These are phyloP conservation scores for Nymphaea thermarum DNA, from an alignment of 164 flowering plant species.

Conservation along the genomic window DNA sequence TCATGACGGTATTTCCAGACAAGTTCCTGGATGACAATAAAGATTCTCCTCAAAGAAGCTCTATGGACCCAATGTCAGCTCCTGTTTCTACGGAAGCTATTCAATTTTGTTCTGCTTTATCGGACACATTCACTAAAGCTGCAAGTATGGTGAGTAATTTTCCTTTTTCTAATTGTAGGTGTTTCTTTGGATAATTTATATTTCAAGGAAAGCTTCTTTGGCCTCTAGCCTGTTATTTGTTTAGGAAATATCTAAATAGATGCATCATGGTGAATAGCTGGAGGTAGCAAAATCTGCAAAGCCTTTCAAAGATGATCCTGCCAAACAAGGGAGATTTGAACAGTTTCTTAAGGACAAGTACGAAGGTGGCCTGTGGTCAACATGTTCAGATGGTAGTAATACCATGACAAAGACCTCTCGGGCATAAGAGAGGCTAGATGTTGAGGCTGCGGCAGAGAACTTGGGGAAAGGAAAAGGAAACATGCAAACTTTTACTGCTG, in stretches of 20 bases:
- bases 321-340: conserved; percentile 88
- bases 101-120: conserved; percentile 47
- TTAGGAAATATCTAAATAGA: too few species aligned
- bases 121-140: conserved; percentile 81
- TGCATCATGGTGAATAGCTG: conserved; percentile 9
- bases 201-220: background rate
- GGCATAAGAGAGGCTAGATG: conserved; percentile 90
- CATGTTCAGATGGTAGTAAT: conserved; percentile 42
- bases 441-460: conserved; percentile 92
- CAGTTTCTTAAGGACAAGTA: conserved; percentile 83
- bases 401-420: conserved; percentile 80
- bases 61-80: conserved; percentile 30
- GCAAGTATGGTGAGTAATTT: conserved; percentile 34
- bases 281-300: conserved; percentile 38
- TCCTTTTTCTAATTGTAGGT: too few species aligned
- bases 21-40: too few species aligned
- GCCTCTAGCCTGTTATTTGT: background rate
- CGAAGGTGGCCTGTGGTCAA: conserved; percentile 80
- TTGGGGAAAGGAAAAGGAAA: conserved; percentile 43
- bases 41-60: too few species aligned
- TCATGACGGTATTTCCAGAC: too few species aligned
- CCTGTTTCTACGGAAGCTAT: conserved; percentile 26
- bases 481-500: background rate
- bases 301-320: conserved; percentile 75
- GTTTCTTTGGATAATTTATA: background rate